Percentiles rank a stretch among this genome's conserved stretches.
Conservation (phyloP, 2,329 filamentous ascomycete genomes). For the Nothophaeocryptopus gaeumannii region DNA sequence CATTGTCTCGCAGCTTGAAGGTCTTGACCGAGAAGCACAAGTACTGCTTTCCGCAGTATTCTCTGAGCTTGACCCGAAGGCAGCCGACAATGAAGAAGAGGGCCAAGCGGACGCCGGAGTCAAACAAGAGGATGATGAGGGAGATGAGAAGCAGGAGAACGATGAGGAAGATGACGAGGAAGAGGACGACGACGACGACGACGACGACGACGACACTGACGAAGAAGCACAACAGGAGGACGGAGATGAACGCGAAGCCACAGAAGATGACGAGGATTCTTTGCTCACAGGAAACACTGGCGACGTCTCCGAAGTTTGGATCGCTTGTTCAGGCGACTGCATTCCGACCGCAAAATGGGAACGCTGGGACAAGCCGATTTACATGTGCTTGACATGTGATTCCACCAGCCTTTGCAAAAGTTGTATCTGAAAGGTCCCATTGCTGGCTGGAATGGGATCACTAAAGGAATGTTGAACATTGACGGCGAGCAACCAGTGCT, state of each 20-base stretch:
- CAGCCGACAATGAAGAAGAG: background rate
- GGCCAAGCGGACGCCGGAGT: background rate
- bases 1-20: conserved; percentile 2
- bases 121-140: background rate
- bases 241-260: background rate
- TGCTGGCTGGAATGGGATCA: conserved; percentile 3
- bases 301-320: background rate
- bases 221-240: background rate
- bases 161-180: background rate
- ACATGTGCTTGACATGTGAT: conserved; percentile 2
- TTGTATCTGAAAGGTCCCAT: conserved; percentile 2
- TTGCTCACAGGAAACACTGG: background rate
- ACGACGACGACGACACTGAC: background rate
- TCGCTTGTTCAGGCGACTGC: conserved; percentile 6
- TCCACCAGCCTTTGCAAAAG: background rate
- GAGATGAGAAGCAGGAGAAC: background rate
- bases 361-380: conserved; percentile 3
- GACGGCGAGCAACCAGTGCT: conserved; percentile 4
- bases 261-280: background rate
- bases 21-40: conserved; percentile 4
- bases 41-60: conserved; percentile 4
- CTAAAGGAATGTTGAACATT: conserved; percentile 3
- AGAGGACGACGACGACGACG: background rate
- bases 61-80: background rate
- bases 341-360: background rate